phyloP scores from a whole-genome alignment of 176 grass and related monocot species.

The Avena eriantha region DNA sequence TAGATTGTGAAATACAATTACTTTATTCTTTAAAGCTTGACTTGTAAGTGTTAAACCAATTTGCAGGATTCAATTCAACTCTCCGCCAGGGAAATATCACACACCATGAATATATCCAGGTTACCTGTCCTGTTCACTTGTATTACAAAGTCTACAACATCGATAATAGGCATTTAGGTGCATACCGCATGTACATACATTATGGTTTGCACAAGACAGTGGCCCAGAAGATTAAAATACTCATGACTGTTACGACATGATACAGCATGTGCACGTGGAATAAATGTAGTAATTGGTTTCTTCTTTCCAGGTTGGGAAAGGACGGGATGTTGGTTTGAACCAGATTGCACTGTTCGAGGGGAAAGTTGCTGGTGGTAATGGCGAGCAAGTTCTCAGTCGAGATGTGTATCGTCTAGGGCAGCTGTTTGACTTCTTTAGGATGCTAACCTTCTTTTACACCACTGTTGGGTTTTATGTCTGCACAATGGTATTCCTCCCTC shows the following conservation, averaged over 20 bases:
- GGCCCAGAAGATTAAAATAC: neutral
- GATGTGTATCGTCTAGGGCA: constrained; percentile 93
- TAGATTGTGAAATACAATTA: constrained; percentile 8
- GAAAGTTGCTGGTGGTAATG: constrained; percentile 96
- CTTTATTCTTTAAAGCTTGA: constrained; percentile 29
- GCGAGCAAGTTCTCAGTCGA: constrained; percentile 93
- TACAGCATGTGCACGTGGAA: neutral
- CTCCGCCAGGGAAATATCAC: constrained; percentile 95
- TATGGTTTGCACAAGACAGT: constrained; percentile 4
- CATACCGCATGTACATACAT: constrained; percentile 15
- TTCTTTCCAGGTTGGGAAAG: constrained; percentile 82
- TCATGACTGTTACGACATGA: neutral
- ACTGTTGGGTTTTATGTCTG: constrained; percentile 96
- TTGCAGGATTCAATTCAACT: constrained; percentile 98
- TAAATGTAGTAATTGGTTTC: neutral
- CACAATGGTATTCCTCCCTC: constrained; percentile 75
- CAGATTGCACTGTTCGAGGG: constrained; percentile 98
- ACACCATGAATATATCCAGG: constrained; percentile 99
- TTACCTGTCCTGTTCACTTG: constrained; percentile 35
- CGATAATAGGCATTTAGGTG: constrained; percentile 20
- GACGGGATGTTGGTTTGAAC: constrained; percentile 94
- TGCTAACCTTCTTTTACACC: constrained; percentile 96
- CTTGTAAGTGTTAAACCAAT: constrained; percentile 39
- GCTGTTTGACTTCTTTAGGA: constrained; percentile 97
- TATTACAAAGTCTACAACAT: neutral